These are phyloP conservation scores for Flaveria sonorensis DNA, from an alignment of 129 eudicot genomes.

Conservation along the genomic window DNA sequence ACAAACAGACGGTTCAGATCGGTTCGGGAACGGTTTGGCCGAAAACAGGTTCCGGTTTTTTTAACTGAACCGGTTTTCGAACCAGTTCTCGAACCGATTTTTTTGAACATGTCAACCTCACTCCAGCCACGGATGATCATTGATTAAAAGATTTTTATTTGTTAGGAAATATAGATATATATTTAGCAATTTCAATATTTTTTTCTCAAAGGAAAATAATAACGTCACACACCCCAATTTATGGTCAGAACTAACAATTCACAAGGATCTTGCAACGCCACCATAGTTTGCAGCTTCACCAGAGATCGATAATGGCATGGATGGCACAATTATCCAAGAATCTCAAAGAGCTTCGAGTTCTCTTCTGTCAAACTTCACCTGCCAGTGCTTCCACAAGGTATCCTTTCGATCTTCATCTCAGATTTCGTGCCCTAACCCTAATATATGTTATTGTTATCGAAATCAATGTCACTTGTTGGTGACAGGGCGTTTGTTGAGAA, in stretches of 20 bases:
- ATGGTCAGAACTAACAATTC: neutral
- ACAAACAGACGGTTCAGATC: no score
- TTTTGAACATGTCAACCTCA: no score
- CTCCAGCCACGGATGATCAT: no score
- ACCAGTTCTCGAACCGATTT: no score
- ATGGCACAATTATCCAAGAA: slow-evolving; percentile 61
- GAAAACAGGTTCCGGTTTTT: no score
- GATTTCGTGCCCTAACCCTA: neutral
- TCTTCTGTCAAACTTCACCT: slow-evolving; percentile 81
- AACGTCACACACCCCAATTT: neutral
- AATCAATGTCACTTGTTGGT: neutral
- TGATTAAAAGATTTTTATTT: no score
- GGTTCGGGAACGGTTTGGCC: no score
- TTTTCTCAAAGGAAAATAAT: no score
- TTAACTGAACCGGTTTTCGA: no score
- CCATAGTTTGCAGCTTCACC: neutral
- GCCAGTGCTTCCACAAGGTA: slow-evolving; percentile 82
- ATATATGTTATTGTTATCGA: neutral
- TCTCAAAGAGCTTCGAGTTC: slow-evolving; percentile 80
- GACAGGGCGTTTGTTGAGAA: slow-evolving; percentile 77
- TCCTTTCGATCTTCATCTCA: neutral
- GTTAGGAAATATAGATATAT: no score
- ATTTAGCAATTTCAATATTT: no score
- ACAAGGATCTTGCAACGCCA: neutral
- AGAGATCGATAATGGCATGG: slow-evolving; percentile 63